Percentiles rank a stretch among this genome's conserved stretches.
phyloP scores from a whole-genome alignment of 306 rosid species.

The Psophocarpus tetragonolobus region DNA sequence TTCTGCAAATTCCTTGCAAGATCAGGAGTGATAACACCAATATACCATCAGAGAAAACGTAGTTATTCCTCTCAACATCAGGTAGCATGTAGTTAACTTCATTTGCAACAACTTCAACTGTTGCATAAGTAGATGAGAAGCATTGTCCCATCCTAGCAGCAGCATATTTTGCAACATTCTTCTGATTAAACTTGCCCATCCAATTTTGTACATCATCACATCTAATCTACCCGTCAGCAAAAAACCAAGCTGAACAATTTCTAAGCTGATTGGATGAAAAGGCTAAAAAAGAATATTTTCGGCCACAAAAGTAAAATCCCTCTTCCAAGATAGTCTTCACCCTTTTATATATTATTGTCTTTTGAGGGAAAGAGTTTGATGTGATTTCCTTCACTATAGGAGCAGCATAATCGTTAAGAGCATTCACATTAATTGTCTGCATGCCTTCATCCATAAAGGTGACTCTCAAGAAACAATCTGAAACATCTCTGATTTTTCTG shows the following conservation, averaged over 20 bases:
- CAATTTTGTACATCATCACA: slow-evolving; percentile 44
- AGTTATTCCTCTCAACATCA: slow-evolving; percentile 60
- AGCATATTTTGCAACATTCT: slow-evolving; percentile 77
- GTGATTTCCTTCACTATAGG: slow-evolving; percentile 75
- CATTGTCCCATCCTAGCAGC: slow-evolving; percentile 94
- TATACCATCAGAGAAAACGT: slow-evolving; percentile 82
- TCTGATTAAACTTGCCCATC: slow-evolving; percentile 73
- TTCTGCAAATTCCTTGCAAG: slow-evolving; percentile 79
- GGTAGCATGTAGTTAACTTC: slow-evolving; percentile 48
- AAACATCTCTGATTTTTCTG: slow-evolving; percentile 59
- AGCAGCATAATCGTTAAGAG: slow-evolving; percentile 63
- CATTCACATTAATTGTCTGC: slow-evolving; percentile 64
- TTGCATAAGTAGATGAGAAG: slow-evolving; percentile 90
- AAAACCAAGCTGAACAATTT: slow-evolving; percentile 95
- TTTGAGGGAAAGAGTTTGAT: slow-evolving; percentile 56
- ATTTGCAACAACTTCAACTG: slow-evolving; percentile 59
- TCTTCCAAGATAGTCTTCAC: slow-evolving; percentile 52
- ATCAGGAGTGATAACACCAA: slow-evolving; percentile 79
- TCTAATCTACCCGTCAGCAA: slow-evolving; percentile 48
- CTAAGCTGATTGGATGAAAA: slow-evolving; percentile 85
- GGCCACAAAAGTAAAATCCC: slow-evolving; percentile 71
- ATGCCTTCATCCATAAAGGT: slow-evolving; percentile 93
- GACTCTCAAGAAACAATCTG: slow-evolving; percentile 82
- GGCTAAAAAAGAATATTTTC: slow-evolving; percentile 74
- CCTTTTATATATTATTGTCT: slow-evolving; percentile 59